phyloP scores from a whole-genome alignment of 495 filamentous ascomycete genomes.

The Oidiodendron maius region DNA sequence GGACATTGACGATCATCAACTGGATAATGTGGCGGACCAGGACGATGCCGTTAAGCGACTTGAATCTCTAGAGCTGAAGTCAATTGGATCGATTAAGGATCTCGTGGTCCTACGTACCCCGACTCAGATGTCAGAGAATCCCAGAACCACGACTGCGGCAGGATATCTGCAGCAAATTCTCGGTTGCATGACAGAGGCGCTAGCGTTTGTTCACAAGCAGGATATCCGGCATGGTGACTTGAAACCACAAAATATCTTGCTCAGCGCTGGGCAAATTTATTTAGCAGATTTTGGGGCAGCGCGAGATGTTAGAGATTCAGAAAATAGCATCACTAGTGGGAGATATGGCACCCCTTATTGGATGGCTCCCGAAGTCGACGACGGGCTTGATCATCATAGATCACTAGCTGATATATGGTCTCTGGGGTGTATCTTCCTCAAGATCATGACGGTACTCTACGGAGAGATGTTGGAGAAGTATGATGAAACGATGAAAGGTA shows the following conservation, averaged over 20 bases:
- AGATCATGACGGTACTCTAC: slow-evolving; percentile 38
- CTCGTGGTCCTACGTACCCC: slow-evolving; percentile 1
- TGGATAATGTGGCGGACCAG: slow-evolving; percentile 28
- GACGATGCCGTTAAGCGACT: slow-evolving; percentile 21
- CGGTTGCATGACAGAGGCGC: slow-evolving; percentile 30
- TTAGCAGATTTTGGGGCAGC: slow-evolving; percentile 38
- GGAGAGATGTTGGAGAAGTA: slow-evolving; percentile 30
- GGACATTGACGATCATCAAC: slow-evolving; percentile 29
- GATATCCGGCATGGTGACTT: slow-evolving; percentile 34
- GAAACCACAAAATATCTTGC: slow-evolving; percentile 38
- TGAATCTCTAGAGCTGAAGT: slow-evolving; percentile 24
- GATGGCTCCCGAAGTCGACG: slow-evolving; percentile 28
- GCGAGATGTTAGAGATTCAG: slow-evolving; percentile 21
- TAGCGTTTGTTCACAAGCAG: slow-evolving; percentile 31
- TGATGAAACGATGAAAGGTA: slow-evolving; percentile 27
- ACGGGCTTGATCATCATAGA: slow-evolving; percentile 18
- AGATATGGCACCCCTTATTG: slow-evolving; percentile 9
- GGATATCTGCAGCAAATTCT: slow-evolving; percentile 35
- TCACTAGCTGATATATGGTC: slow-evolving; percentile 33
- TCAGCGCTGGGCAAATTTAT: slow-evolving; percentile 26
- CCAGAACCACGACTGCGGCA: slow-evolving; percentile 31
- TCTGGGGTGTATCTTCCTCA: slow-evolving; percentile 36
- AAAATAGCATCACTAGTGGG: slow-evolving; percentile 22
- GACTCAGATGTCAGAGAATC: not conserved
- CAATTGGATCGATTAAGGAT: slow-evolving; percentile 20